phyloP scores from a whole-genome alignment of 202 grass and related monocot species.

The Hordeum pubiflorum region DNA sequence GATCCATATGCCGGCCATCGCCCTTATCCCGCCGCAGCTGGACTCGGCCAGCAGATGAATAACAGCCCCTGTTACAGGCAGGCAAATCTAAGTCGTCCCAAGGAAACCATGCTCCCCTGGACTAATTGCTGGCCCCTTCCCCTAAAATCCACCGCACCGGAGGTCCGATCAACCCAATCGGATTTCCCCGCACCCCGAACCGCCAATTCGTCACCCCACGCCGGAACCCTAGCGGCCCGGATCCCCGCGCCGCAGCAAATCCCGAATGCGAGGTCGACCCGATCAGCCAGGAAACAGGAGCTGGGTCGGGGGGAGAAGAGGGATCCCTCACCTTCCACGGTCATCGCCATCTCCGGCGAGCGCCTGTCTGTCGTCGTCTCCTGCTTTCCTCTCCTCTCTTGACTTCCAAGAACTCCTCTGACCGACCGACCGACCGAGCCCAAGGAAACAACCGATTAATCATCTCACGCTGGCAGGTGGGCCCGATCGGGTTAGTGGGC shows the following conservation, averaged over 20 bases:
- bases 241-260: not conserved
- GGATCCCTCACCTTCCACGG: slow-evolving; percentile 45
- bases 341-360: slow-evolving; percentile 55
- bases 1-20: not conserved
- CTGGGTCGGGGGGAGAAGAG: not conserved
- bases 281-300: not conserved
- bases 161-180: not conserved
- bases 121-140: no score
- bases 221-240: slow-evolving; percentile 18
- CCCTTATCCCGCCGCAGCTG: not conserved
- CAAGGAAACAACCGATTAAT: not conserved
- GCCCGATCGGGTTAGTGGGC: not conserved
- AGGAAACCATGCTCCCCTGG: no score
- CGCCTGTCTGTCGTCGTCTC: not conserved
- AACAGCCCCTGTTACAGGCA: no score
- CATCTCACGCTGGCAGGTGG: not conserved
- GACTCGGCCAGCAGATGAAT: no score
- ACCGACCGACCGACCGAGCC: not conserved
- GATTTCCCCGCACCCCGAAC: not conserved
- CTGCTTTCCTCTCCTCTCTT: not conserved
- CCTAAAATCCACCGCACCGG: not conserved
- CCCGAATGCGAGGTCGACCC: not conserved
- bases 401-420: not conserved
- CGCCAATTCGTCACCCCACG: not conserved
- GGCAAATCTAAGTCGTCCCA: no score